These are phyloP conservation scores for Chaetomiaceae sp. DNA, from an alignment of 2,329 filamentous ascomycete genomes.

Conservation along the genomic window DNA sequence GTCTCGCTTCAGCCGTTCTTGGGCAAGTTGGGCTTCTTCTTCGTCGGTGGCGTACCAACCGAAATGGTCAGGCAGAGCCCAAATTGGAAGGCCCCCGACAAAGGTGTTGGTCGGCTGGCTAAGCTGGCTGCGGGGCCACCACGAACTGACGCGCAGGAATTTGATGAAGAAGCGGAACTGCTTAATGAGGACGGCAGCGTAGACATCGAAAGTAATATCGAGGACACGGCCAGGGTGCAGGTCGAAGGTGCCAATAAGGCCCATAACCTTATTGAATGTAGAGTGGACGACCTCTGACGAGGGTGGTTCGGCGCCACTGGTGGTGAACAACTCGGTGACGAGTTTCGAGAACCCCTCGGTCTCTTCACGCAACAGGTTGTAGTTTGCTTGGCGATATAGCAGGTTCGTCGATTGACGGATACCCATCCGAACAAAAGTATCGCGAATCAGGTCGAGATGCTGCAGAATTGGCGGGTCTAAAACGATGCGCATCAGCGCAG, in stretches of 20 bases:
- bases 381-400: conserved; percentile 92
- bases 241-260: conserved; percentile 93
- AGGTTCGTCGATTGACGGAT: conserved; percentile 90
- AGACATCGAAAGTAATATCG: conserved; percentile 92
- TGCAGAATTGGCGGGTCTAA: conserved; percentile 76
- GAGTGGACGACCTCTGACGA: conserved; percentile 72
- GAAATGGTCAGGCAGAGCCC: conserved; percentile 72
- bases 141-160: conserved; percentile 83
- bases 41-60: conserved; percentile 63
- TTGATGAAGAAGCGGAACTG: conserved; percentile 94
- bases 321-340: conserved; percentile 91
- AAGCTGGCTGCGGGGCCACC: conserved; percentile 77
- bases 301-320: conserved; percentile 69
- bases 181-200: conserved; percentile 87
- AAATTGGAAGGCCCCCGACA: conserved; percentile 68
- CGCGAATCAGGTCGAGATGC: conserved; percentile 72
- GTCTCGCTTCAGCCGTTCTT: conserved; percentile 63
- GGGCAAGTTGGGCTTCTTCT: conserved; percentile 56
- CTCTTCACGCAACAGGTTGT: conserved; percentile 92
- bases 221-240: conserved; percentile 91
- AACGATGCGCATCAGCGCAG: conserved; percentile 69
- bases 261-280: conserved; percentile 88
- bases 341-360: conserved; percentile 96
- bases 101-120: conserved; percentile 40
- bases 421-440: conserved; percentile 77